A percentile compares a stretch with the other conserved stretches of the same genome.
Conservation (phyloP, 2,329 filamentous ascomycete species). For the Cadophora malorum region DNA sequence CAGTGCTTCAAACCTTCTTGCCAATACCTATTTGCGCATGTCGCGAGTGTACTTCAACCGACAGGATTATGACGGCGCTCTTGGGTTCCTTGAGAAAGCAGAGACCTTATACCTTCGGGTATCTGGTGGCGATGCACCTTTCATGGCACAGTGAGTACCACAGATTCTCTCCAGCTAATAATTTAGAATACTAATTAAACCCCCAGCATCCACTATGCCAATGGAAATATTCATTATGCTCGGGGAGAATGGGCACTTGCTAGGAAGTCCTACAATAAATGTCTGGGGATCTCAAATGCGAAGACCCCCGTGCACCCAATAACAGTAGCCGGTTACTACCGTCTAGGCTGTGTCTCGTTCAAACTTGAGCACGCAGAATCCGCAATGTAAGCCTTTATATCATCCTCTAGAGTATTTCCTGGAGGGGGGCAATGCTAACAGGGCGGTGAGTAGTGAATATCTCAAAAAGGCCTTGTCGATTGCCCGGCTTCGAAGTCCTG, state of each 20-base stretch:
- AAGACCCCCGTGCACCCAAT: constrained; percentile 31
- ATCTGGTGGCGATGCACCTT: constrained; percentile 25
- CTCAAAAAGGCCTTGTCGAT: constrained; percentile 35
- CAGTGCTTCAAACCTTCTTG: constrained; percentile 28
- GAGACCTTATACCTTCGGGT: constrained; percentile 30
- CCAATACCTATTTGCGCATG: constrained; percentile 33
- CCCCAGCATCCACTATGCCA: constrained; percentile 31
- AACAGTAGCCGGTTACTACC: constrained; percentile 33
- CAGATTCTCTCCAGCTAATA: too few relatives aligned
- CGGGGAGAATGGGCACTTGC: constrained; percentile 22
- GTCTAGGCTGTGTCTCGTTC: constrained; percentile 28
- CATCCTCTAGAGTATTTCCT: too few relatives aligned
- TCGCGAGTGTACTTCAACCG: constrained; percentile 21
- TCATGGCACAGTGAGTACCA: constrained; percentile 30
- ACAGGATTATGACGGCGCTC: too few relatives aligned
- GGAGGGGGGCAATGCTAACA: too few relatives aligned
- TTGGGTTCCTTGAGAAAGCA: neutral
- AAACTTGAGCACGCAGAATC: constrained; percentile 18
- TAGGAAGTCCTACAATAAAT: constrained; percentile 20
- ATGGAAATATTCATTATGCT: constrained; percentile 34
- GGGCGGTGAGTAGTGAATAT: constrained; percentile 9
- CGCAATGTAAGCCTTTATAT: too few relatives aligned
- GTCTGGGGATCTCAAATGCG: constrained; percentile 26
- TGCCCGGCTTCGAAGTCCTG: constrained; percentile 34
- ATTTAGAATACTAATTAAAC: neutral